Conservation (phyloP, 176 grass and related monocot species). For the Luzula sylvatica region DNA sequence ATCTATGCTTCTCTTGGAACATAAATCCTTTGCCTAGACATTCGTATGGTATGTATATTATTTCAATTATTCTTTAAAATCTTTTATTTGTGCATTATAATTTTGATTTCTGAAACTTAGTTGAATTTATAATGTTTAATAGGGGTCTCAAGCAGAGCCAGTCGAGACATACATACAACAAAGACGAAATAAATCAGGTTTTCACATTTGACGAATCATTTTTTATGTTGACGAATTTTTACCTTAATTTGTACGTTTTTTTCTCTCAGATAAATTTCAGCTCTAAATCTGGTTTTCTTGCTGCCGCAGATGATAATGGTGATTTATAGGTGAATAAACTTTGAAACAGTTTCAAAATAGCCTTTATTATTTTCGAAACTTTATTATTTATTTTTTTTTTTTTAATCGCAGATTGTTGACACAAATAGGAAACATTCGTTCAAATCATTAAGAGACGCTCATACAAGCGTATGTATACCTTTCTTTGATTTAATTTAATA, state of each 20-base stretch:
- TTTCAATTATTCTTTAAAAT: neutral
- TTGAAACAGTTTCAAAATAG: neutral
- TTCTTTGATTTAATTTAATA: neutral
- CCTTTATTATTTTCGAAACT: neutral
- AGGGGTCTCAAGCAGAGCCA: constrained; percentile 65
- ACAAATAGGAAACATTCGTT: constrained; percentile 56
- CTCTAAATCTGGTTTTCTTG: constrained; percentile 65
- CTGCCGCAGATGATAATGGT: constrained; percentile 87
- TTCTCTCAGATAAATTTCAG: constrained; percentile 64
- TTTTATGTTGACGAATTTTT: too few species aligned
- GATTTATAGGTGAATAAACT: constrained; percentile 69
- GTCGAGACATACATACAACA: constrained; percentile 88
- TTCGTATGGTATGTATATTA: constrained; percentile 48
- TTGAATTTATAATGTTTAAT: constrained; percentile 15
- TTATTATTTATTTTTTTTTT: constrained; percentile 2
- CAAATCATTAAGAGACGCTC: constrained; percentile 84
- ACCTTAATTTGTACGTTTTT: neutral
- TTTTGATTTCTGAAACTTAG: neutral
- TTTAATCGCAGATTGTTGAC: constrained; percentile 56
- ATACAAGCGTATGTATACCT: constrained; percentile 66
- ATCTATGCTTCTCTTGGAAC: constrained; percentile 59
- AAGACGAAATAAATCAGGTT: constrained; percentile 99
- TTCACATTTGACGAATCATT: too few species aligned
- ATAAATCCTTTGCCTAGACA: constrained; percentile 60
- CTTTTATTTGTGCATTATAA: neutral